Evolutionary conservation across 441 rosid species (phyloP).

Genomic region (Omphalea diandra): DNA sequence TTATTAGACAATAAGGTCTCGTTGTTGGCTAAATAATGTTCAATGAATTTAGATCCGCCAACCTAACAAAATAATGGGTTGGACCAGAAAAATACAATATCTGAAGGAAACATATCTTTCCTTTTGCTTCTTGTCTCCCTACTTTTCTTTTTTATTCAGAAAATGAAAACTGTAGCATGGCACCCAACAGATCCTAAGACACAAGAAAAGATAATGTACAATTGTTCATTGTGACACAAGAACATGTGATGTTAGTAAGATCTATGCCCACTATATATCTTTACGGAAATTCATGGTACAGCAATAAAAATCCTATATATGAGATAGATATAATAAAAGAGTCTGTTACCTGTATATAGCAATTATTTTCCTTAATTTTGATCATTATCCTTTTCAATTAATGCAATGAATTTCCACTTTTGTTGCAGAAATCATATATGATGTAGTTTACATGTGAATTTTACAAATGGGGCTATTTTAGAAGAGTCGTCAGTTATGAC

Average conservation of each 20-base stretch:
- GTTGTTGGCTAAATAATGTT: not conserved
- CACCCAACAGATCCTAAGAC: not conserved
- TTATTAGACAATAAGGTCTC: not conserved
- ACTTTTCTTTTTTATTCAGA: not conserved
- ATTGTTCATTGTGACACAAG: not conserved
- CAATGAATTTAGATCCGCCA: not conserved
- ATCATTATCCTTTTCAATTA: too few relatives aligned
- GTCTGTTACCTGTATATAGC: too few relatives aligned
- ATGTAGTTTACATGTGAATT: too few relatives aligned
- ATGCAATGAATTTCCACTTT: too few relatives aligned
- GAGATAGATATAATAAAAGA: too few relatives aligned
- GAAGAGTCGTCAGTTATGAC: too few relatives aligned
- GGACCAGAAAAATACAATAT: not conserved
- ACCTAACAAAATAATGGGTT: not conserved
- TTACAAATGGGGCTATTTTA: too few relatives aligned
- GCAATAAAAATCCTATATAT: too few relatives aligned
- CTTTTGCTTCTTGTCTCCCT: not conserved
- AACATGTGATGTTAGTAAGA: too few relatives aligned
- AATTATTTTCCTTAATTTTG: too few relatives aligned
- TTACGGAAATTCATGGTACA: too few relatives aligned
- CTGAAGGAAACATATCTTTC: not conserved
- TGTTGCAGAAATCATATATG: too few relatives aligned
- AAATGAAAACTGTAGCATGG: not conserved
- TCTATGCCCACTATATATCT: not conserved
- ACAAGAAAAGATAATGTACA: not conserved